These are phyloP conservation scores for Chloranthus sessilifolius DNA, from an alignment of 164 flowering plant species.

Conservation along the genomic window DNA sequence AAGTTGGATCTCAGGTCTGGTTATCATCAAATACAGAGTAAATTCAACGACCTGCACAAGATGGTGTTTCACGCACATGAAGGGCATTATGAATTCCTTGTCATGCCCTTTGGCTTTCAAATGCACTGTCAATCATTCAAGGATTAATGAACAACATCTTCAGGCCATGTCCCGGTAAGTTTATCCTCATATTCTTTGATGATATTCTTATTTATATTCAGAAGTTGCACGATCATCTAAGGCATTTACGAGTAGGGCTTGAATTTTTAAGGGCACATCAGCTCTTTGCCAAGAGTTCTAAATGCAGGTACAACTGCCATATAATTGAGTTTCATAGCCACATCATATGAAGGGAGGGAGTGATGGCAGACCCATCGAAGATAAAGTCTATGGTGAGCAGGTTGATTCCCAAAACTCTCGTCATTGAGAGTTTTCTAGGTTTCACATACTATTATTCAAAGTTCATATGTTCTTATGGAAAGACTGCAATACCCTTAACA, in stretches of 20 bases:
- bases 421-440: too few species aligned
- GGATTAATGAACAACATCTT: not conserved
- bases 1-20: conserved; percentile 1
- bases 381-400: not conserved
- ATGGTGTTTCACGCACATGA: not conserved
- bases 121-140: not conserved
- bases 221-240: not conserved
- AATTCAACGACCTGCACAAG: not conserved
- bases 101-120: not conserved
- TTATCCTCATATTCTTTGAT: not conserved
- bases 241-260: not conserved
- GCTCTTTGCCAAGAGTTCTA: not conserved
- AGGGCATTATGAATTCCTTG: not conserved
- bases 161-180: not conserved
- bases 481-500: not conserved
- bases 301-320: too few species aligned
- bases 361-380: not conserved
- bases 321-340: too few species aligned
- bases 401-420: too few species aligned
- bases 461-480: not conserved
- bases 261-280: too few species aligned
- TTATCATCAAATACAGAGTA: not conserved
- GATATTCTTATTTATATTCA: not conserved
- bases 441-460: not conserved
- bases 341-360: not conserved